Evolutionary conservation across 2,329 filamentous ascomycete genomes (phyloP).

Genomic region (Fusarium vanettenii): DNA sequence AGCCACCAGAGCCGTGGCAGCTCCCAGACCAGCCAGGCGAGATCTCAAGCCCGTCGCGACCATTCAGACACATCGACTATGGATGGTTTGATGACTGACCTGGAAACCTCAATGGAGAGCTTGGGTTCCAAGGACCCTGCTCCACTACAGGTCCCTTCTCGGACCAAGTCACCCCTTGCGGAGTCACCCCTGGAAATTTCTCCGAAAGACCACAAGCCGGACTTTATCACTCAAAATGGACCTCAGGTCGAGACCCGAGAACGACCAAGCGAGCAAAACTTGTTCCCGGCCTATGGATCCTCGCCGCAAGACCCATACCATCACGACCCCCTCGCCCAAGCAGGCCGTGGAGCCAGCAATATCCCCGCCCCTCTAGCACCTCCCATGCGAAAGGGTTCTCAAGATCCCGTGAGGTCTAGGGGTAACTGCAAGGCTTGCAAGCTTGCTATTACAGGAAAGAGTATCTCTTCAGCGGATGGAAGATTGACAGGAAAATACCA

Average conservation of each 20-base stretch:
- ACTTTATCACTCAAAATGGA: slow-evolving; percentile 40
- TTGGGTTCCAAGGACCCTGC: slow-evolving; percentile 45
- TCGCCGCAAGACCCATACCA: slow-evolving; percentile 31
- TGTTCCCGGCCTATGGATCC: slow-evolving; percentile 28
- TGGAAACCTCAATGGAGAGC: slow-evolving; percentile 62
- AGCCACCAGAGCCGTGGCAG: slow-evolving; percentile 70
- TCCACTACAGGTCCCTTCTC: slow-evolving; percentile 41
- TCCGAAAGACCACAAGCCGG: slow-evolving; percentile 33
- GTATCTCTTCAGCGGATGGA: slow-evolving; percentile 92
- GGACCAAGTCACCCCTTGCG: slow-evolving; percentile 38
- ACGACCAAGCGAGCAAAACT: slow-evolving; percentile 22
- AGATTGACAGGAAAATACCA: slow-evolving; percentile 93
- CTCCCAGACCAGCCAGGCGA: slow-evolving; percentile 63
- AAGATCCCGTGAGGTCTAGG: slow-evolving; percentile 63
- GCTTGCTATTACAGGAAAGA: slow-evolving; percentile 85
- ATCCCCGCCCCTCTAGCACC: slow-evolving; percentile 22
- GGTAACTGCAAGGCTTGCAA: slow-evolving; percentile 88
- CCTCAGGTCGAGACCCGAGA: slow-evolving; percentile 20
- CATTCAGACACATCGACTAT: slow-evolving; percentile 60
- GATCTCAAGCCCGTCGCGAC: slow-evolving; percentile 50
- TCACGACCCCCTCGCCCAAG: slow-evolving; percentile 22
- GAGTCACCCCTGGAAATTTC: slow-evolving; percentile 46
- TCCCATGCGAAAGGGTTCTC: slow-evolving; percentile 50
- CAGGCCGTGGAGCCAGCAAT: slow-evolving; percentile 7
- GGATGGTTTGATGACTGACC: slow-evolving; percentile 65